These are phyloP conservation scores for Saksenaea oblongispora DNA, from an alignment of 371 early-diverging fungal genomes.

Conservation along the genomic window DNA sequence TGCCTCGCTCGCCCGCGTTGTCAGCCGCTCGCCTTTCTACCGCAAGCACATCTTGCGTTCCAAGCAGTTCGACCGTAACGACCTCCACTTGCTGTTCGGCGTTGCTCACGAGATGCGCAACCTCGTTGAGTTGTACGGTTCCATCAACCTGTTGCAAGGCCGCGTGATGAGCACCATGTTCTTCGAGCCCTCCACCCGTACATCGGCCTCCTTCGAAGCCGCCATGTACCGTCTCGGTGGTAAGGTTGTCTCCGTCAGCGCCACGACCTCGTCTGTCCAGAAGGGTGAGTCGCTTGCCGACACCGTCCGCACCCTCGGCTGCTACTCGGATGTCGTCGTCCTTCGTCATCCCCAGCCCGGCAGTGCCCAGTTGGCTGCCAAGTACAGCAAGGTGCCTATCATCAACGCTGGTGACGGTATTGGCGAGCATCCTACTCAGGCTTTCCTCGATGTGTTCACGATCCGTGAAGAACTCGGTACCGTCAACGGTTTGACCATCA, in stretches of 20 bases:
- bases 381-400: conserved; percentile 87
- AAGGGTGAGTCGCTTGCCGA: conserved; percentile 96
- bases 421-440: conserved; percentile 98
- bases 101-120: conserved; percentile 97
- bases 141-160: conserved; percentile 81
- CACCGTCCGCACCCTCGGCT: conserved; percentile 91
- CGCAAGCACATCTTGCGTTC: conserved; percentile 89
- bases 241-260: conserved; percentile 81
- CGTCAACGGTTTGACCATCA: conserved; percentile 94
- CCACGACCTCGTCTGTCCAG: conserved; percentile 82
- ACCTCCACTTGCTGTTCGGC: conserved; percentile 92
- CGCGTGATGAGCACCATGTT: conserved; percentile 94
- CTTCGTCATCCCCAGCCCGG: conserved; percentile 95
- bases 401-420: conserved; percentile 97
- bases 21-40: conserved; percentile 87
- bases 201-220: conserved; percentile 90
- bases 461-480: conserved; percentile 93
- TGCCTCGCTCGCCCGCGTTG: conserved; percentile 64
- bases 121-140: conserved; percentile 86
- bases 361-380: conserved; percentile 81
- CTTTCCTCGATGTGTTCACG: conserved; percentile 94
- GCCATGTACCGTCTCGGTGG: conserved; percentile 96
- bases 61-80: conserved; percentile 87
- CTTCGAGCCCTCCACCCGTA: conserved; percentile 96
- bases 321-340: conserved; percentile 90